Evolutionary conservation across 768 basidiomycete species (phyloP), one percentile per base, ranked within the genome.

Genomic region (Gymnopilus dilepis): DNA sequence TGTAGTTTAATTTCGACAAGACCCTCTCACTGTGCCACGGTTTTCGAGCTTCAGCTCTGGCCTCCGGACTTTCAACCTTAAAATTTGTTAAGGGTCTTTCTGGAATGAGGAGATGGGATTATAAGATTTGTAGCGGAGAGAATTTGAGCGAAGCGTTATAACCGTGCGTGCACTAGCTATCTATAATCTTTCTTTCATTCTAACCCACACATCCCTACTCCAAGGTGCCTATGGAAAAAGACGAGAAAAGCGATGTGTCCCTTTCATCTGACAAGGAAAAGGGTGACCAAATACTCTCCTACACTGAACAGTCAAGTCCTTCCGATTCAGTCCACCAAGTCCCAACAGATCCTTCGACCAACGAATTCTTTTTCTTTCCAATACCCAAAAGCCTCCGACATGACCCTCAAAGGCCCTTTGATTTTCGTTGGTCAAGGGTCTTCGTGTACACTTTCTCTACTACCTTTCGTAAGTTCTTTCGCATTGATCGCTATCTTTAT

Each of bases 361-460:
- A 22, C 11, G 52, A 54, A 40, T 54, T 54, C 31, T 38, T 38
- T 33, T 54, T 40, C 37, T 38, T 54, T 40, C 52, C 52, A 24
- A 54, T 54, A 17, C 52, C 52, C 4, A 24, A 54, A 37, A 37
- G 13, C 37, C 52, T 54, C 37, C 33, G 52, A 26, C 2, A 40
- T n/a, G 34, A 28, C 22, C 37, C 52, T 37, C 31, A 54, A 40
- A 54, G n/a, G 17, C 52, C 37, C 22, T 54, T 54, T 19, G 33
- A 54, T 15, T 54, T 54, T 40, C 33, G 52, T 26, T 54, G 52
- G 52, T 54, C 52, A 40, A 40, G 34, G 52, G 38, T 40, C 22
- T 15, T 40, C 12, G 52, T 54, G 22, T 54, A 54, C 21, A 28
- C 52, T 40, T 26, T 54, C 13, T 21, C 52, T 13, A 54, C 52